Evolutionary conservation across 768 basidiomycete species (phyloP), one percentile per base, ranked within the genome.

Genomic region (Tephrocybe sp.): DNA sequence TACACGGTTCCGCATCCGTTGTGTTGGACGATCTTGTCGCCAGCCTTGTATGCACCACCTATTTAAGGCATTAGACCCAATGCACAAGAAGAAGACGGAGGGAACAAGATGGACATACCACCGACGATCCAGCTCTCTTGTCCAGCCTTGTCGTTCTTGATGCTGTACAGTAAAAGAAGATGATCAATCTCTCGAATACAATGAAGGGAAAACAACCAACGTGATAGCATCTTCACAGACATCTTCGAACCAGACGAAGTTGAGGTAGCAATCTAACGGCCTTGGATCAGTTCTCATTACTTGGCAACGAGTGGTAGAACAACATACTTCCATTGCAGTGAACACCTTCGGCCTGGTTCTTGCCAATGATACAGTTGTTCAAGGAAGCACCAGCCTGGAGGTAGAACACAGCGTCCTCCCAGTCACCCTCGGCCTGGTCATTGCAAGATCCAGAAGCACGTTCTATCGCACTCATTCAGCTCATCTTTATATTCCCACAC

Each of bases 191-290:
- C 18, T 19, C 21, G 5, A 40, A 10, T 16, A 40, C 5, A 15
- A 16, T 4, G 10, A 11, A 10, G 7, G 23, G 15, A 40, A 24
- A 55, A 50, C 2, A 60, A 58, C 48, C 57, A 62, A 63, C 16
- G 64, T 64, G 46, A 62, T 64, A 16, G 63, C 61, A 43, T 65
- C 64, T 53, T 65, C 63, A 39, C 63, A 65, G 24, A 65, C 63
- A 49, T 64, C 61, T 57, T 62, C 24, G 15, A 42, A 50, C 23
- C 59, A 39, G 3, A 50, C 15, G 22, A 45, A 49, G 24, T 44
- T 37, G 19, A 36, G 12, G 23, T 34, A 25, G n/a, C n/a, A 42
- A 18, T 24, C 42, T 25, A 33, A 15, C 29, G 18, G 2, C 1
- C 10, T 5, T 23, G 9, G 11, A 1, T 23, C 27, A 16, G 37